A percentile compares a stretch with the other conserved stretches of the same genome.
These are phyloP conservation scores for Bryum argenteum DNA, from an alignment of 225 moss, liverwort and hornwort genomes.

Conservation along the genomic window DNA sequence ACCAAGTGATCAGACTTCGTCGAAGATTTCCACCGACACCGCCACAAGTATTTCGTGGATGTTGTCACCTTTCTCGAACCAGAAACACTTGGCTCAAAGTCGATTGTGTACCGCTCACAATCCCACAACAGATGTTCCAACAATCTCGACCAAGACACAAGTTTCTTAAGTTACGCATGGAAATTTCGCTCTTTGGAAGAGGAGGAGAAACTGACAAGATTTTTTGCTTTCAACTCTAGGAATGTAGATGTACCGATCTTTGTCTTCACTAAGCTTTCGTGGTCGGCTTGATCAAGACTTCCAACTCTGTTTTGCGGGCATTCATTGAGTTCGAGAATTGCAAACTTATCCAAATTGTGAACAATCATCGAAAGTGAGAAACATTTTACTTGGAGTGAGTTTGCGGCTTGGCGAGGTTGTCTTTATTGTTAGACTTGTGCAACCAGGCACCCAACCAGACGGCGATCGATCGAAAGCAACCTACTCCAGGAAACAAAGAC, in stretches of 20 bases:
- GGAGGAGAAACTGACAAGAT: neutral
- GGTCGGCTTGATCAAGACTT: slow-evolving; percentile 33
- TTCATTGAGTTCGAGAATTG: neutral
- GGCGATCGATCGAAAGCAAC: slow-evolving; percentile 82
- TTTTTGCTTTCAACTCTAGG: no score
- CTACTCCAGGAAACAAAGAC: slow-evolving; percentile 87
- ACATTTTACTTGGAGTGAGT: slow-evolving; percentile 40
- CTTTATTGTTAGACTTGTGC: slow-evolving; percentile 69
- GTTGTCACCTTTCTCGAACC: no score
- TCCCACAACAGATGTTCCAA: no score
- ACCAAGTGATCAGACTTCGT: no score
- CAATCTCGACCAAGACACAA: neutral
- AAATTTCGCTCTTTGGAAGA: neutral
- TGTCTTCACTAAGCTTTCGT: slow-evolving; percentile 40
- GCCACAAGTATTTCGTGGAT: no score
- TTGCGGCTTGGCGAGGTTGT: slow-evolving; percentile 68
- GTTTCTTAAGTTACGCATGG: neutral
- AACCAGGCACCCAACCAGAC: slow-evolving; percentile 75
- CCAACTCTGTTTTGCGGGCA: slow-evolving; percentile 34
- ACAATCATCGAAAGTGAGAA: no score
- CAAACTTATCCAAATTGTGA: no score
- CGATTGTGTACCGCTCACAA: neutral
- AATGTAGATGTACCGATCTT: slow-evolving; percentile 22
- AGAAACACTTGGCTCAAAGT: no score
- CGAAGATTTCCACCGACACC: no score